Base-by-base conservation (phyloP, 2,329 filamentous ascomycete genomes). In the Penicillium sp. region DNA sequence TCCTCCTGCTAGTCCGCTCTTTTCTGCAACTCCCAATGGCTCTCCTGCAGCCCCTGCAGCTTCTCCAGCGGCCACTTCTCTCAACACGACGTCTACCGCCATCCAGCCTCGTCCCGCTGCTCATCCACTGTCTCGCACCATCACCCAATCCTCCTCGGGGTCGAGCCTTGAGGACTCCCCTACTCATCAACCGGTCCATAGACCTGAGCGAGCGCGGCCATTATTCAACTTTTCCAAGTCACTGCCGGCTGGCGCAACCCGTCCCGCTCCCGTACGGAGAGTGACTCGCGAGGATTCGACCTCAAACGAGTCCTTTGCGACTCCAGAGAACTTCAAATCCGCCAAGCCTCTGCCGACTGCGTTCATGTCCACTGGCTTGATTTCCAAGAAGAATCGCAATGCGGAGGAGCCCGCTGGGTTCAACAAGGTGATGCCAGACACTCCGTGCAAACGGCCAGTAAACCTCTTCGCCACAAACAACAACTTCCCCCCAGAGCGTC, bases 371-470 rank as follows among this genome's bases (percentile, higher is more conserved):
- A 96, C 92, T 0, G 89, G 90, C 1, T 71, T 98, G 17, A 83
- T 98, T 37, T 95, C 92, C 8, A 98, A 98, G 68, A 85, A 93
- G 63, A 93, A 92, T 56, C 82, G 85, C 40, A 82, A 85, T 60
- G 77, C 82, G 0, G 86, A 95, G 50, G 76, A 86, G 35, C 76
- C 62, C 69, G 25, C 31, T 4, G 70, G 69, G 15, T 67, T 67
- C 17, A 75, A 74, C 63, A 80, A 82, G 57, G 75, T 77, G 18
- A 89, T 94, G 73, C 90, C 92, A 1, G 92, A 96, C 59, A 98
- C 92, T 1, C 92, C 92, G 1, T 96, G 92, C 66, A 98, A 96
- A 70, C 88, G 92, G 59, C 81, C 84, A 36, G 71, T 74, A 3
- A 81, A 79, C 50, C 68, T 82, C 40, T 78, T 89, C 66, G 73